Percentiles rank a stretch among this genome's conserved stretches.
phyloP scores from a whole-genome alignment of 139 green algal species.

The Coelastrella sp. region DNA sequence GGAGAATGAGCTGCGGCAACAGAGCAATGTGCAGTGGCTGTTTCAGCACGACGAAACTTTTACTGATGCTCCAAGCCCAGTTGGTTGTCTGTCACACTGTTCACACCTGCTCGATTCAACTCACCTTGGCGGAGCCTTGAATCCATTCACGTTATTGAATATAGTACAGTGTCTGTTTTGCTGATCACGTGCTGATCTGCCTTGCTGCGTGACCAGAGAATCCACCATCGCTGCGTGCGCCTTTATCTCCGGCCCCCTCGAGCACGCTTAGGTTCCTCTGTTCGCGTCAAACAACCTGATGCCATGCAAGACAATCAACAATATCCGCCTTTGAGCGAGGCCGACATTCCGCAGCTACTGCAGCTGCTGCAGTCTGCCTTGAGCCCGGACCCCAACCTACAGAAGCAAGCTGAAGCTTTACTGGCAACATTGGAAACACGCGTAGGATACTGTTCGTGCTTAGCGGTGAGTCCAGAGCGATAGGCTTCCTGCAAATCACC shows the following conservation, averaged over 20 bases:
- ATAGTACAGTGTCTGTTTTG: no score
- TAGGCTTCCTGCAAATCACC: not conserved
- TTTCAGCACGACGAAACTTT: no score
- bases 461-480: slow-evolving; percentile 67
- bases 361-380: slow-evolving; percentile 67
- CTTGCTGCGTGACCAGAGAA: not conserved
- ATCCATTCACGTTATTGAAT: no score
- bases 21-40: no score
- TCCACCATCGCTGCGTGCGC: not conserved
- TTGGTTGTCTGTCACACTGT: no score
- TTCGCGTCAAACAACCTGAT: not conserved
- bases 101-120: no score
- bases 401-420: slow-evolving; percentile 77
- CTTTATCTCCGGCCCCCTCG: no score
- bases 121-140: no score
- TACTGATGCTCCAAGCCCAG: no score
- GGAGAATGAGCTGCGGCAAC: no score
- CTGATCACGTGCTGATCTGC: no score
- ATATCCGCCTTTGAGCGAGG: slow-evolving; percentile 30
- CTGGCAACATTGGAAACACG: slow-evolving; percentile 72
- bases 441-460: slow-evolving; percentile 86
- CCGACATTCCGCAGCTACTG: slow-evolving; percentile 61
- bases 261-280: not conserved
- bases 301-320: not conserved
- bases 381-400: slow-evolving; percentile 66